These are phyloP conservation scores for Priceomyces medius DNA, from an alignment of 805 yeast species.

Conservation along the genomic window DNA sequence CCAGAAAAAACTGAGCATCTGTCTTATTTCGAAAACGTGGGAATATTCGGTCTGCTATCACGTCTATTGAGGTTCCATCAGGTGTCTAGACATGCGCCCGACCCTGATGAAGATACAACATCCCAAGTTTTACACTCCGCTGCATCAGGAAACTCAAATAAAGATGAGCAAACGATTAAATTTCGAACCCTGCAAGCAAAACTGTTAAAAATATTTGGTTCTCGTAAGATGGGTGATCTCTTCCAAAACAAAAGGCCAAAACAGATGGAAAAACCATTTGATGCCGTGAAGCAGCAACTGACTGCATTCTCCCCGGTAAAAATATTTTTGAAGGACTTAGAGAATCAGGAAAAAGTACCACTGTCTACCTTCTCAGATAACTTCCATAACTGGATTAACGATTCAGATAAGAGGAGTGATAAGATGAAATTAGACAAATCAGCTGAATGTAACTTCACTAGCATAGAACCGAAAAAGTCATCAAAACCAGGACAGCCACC, in stretches of 20 bases:
- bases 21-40: not conserved
- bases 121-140: not conserved
- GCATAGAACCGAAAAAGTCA: not conserved
- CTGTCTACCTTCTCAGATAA: constrained; percentile 1
- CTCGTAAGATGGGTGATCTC: not conserved
- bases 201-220: not conserved
- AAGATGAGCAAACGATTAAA: not conserved
- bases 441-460: not conserved
- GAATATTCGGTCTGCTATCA: not conserved
- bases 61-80: not conserved
- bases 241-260: not conserved
- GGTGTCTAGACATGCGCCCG: not conserved
- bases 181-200: not conserved
- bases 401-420: not conserved
- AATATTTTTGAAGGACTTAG: constrained; percentile 3
- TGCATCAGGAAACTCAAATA: not conserved
- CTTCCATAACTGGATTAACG: not conserved
- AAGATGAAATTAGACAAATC: not conserved
- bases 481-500: not conserved
- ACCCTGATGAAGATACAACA: not conserved
- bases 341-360: constrained; percentile 3
- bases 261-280: not conserved
- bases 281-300: not conserved
- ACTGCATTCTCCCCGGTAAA: constrained; percentile 1
- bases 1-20: not conserved